A percentile compares a stretch with the other conserved stretches of the same genome.
These are phyloP conservation scores for Dothiorella sarmentorum DNA, from an alignment of 2,329 filamentous ascomycete genomes.

Conservation along the genomic window DNA sequence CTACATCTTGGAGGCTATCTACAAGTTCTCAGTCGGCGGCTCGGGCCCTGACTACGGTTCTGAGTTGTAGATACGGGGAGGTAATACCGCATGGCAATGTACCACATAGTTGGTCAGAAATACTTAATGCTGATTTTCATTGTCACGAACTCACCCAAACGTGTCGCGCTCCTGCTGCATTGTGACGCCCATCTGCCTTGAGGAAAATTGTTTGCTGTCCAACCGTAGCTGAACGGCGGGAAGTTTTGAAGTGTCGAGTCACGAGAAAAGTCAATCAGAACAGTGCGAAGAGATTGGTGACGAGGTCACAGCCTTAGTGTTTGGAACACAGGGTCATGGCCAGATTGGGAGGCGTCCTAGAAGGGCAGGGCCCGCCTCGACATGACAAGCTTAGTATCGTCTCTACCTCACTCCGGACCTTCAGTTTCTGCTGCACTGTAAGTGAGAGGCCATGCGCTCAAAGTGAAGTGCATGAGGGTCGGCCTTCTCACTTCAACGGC, in stretches of 20 bases:
- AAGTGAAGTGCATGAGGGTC: not conserved
- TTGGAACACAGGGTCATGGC: not conserved
- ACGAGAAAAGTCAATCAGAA: no score
- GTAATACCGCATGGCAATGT: not conserved
- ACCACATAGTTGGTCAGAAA: not conserved
- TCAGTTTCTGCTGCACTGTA: not conserved
- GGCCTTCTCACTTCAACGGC: no score
- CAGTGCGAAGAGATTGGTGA: not conserved
- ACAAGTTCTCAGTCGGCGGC: constrained; percentile 33
- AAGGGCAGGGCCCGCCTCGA: not conserved
- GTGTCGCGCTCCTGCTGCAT: not conserved
- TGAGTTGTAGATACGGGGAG: not conserved
- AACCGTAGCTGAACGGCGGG: no score
- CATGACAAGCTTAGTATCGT: not conserved
- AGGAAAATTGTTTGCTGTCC: no score
- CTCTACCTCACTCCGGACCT: not conserved
- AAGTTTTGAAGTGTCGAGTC: no score
- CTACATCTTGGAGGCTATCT: constrained; percentile 44
- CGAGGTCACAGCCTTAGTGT: not conserved
- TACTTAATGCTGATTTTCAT: constrained; percentile 9
- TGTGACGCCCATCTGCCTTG: no score
- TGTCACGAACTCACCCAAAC: not conserved
- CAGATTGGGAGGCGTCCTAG: not conserved
- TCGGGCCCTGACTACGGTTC: not conserved
- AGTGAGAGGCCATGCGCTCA: not conserved